These are phyloP conservation scores for Silene conica DNA, from an alignment of 148 eudicot genomes.

Conservation along the genomic window DNA sequence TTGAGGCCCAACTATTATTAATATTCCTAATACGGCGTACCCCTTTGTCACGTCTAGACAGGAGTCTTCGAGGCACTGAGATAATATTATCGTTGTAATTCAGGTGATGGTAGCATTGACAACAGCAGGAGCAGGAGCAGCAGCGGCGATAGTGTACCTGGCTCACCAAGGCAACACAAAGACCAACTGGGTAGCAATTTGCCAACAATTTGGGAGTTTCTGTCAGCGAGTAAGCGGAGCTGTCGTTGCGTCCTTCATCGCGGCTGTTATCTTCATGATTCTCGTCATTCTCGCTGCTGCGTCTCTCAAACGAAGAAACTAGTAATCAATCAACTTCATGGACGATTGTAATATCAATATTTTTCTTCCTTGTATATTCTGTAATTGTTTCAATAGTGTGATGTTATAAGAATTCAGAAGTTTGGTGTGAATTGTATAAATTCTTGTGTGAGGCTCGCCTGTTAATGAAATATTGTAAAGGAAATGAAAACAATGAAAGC, in stretches of 20 bases:
- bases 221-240: constrained; percentile 75
- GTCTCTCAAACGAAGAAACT: constrained; percentile 40
- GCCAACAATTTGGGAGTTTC: constrained; percentile 74
- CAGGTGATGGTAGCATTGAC: constrained; percentile 53
- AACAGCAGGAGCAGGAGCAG: constrained; percentile 59
- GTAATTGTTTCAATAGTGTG: too few species aligned
- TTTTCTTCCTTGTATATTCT: too few species aligned
- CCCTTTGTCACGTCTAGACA: too few species aligned
- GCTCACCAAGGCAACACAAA: constrained; percentile 73
- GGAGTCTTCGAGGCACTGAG: background rate
- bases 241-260: constrained; percentile 74
- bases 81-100: background rate
- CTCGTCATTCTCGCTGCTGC: constrained; percentile 58
- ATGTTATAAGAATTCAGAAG: too few species aligned
- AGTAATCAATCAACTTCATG: constrained; percentile 15
- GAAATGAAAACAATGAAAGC: too few species aligned
- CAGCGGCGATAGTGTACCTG: constrained; percentile 78
- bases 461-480: too few species aligned
- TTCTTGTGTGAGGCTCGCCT: too few species aligned
- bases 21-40: too few species aligned
- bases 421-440: too few species aligned
- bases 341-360: background rate
- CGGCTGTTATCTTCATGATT: constrained; percentile 44
- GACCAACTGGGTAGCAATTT: constrained; percentile 70
- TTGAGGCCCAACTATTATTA: too few species aligned